Evolutionary conservation across 257 asterid species (phyloP), one percentile per base, ranked within the genome.

Genomic region (Schizonepeta tenuifolia): DNA sequence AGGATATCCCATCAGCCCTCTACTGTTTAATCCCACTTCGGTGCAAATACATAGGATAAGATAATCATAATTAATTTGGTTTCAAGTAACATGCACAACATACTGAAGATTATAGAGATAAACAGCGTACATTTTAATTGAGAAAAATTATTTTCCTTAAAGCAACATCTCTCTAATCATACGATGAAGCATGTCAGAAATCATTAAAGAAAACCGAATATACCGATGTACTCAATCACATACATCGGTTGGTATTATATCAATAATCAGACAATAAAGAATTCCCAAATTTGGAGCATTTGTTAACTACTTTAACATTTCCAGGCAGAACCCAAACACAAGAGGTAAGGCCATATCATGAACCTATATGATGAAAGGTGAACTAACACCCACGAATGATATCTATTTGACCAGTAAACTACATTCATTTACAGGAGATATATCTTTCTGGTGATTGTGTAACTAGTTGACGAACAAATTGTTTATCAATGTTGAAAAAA

Each of bases 401-500:
- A 15, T 44, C 10, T 6, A 44, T 46, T 21, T n/a, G 63, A 41
- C 44, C 11, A 58, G 10, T 15, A 50, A 6, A 10, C 17, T 6
- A 63, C 10, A 69, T 17, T 60, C 56, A 18, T 61, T 35, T 60
- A 60, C 55, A 71, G 69, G 64, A 22, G 15, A 9, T 12, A 67
- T 13, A 72, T 47, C 50, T 55, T 26, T 55, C 12, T 49, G 35
- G 35, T 17, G 18, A 67, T 49, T 33, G 24, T 18, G 1, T 10
- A 15, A 46, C 17, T 14, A 50, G 51, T 12, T 51, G 47, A 51
- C 55, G 55, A 12, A 69, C 41, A 54, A 69, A 54, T 36, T 20
- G 53, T 54, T 36, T 69, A 53, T 69, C 62, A 44, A 54, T 69
- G 41, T 53, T n/a, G 9, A 49, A 40, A 13, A 40, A 54, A 69